These are phyloP conservation scores for Reutealis trisperma DNA, from an alignment of 345 rosid genomes.

Conservation along the genomic window DNA sequence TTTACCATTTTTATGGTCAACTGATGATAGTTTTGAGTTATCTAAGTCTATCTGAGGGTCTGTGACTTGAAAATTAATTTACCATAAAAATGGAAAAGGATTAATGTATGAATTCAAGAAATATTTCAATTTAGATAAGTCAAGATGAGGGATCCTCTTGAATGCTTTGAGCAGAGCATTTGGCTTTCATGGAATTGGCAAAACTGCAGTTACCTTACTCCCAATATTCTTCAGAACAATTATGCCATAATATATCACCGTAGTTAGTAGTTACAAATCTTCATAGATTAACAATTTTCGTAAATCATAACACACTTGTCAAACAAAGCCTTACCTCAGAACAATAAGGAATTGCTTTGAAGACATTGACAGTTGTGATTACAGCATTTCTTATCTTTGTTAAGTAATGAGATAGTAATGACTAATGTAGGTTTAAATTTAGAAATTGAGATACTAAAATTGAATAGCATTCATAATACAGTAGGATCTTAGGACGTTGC, in stretches of 20 bases:
- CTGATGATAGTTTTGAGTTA: not conserved
- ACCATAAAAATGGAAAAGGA: not conserved
- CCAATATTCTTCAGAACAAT: not conserved
- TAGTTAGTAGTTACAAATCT: not conserved
- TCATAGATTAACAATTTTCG: not conserved
- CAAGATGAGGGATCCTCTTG: not conserved
- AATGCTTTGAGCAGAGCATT: not conserved
- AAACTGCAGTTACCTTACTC: not conserved
- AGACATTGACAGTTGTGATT: not conserved
- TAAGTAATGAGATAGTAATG: not conserved
- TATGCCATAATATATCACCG: not conserved
- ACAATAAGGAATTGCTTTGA: not conserved
- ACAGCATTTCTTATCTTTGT: not conserved
- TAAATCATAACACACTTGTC: not conserved
- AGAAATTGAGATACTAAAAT: not conserved
- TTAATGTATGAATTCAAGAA: not conserved
- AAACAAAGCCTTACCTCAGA: not conserved
- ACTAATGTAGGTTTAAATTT: not conserved
- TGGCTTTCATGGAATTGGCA: not conserved
- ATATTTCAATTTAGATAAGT: not conserved
- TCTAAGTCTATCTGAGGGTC: not conserved
- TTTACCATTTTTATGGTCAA: not conserved
- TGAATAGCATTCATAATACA: not conserved
- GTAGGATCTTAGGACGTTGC: not conserved
- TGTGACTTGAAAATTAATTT: too few relatives aligned